Conservation (phyloP, 805 yeast genomes). For the Hanseniaspora lindneri region DNA sequence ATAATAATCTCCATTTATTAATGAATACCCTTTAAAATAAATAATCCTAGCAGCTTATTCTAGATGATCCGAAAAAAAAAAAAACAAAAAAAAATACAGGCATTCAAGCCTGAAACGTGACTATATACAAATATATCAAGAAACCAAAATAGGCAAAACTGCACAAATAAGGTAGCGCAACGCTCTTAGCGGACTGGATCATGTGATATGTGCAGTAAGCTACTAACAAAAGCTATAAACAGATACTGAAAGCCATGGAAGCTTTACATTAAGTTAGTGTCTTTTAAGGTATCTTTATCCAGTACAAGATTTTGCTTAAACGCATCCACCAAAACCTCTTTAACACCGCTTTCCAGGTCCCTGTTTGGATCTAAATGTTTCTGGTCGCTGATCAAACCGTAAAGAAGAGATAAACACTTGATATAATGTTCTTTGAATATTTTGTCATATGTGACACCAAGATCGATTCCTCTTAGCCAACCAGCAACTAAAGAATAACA, state of each 20-base stretch:
- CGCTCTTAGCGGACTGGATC: too few relatives aligned
- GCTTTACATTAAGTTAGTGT: not conserved
- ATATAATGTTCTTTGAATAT: constrained; percentile 42
- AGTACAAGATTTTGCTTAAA: constrained; percentile 20
- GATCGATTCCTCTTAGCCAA: constrained; percentile 44
- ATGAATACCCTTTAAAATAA: too few relatives aligned
- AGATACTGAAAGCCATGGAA: not conserved
- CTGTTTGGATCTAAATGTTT: constrained; percentile 9
- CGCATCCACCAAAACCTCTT: constrained; percentile 22
- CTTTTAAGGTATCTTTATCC: not conserved
- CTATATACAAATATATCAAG: too few relatives aligned
- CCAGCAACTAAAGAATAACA: constrained; percentile 44
- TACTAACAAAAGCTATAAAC: too few relatives aligned
- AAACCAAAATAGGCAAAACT: too few relatives aligned
- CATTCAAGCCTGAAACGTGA: too few relatives aligned
- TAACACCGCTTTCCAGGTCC: constrained; percentile 3
- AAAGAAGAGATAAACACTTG: constrained; percentile 34
- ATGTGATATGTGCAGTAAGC: too few relatives aligned
- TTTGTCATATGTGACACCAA: constrained; percentile 40
- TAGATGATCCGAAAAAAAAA: too few relatives aligned
- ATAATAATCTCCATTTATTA: too few relatives aligned
- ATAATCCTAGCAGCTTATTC: too few relatives aligned
- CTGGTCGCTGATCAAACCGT: not conserved
- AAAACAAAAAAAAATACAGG: too few relatives aligned
- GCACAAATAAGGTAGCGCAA: too few relatives aligned